phyloP scores from a whole-genome alignment of 257 asterid genomes.

The Thymus mandschuricus region DNA sequence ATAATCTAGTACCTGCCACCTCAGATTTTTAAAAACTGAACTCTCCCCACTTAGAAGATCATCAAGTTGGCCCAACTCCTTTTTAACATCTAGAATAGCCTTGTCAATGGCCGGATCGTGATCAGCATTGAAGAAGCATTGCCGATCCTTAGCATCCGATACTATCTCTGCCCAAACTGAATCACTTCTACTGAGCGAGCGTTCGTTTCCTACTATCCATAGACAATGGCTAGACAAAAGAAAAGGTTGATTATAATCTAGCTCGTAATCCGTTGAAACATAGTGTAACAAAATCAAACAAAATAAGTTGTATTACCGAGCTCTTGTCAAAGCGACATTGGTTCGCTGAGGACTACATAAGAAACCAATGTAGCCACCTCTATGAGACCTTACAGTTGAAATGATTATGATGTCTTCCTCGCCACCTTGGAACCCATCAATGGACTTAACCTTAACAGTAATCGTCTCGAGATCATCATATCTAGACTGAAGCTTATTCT shows the following conservation, averaged over 20 bases:
- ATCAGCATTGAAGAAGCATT: slow-evolving; percentile 58
- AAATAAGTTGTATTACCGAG: no score
- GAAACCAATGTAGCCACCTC: slow-evolving; percentile 64
- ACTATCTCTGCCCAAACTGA: slow-evolving; percentile 61
- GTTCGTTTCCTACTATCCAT: slow-evolving; percentile 74
- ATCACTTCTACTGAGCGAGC: slow-evolving; percentile 40
- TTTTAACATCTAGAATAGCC: slow-evolving; percentile 53
- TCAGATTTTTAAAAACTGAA: slow-evolving; percentile 45
- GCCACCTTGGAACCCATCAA: slow-evolving; percentile 84
- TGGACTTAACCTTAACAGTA: slow-evolving; percentile 61
- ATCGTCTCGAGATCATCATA: slow-evolving; percentile 40
- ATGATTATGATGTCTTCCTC: slow-evolving; percentile 67
- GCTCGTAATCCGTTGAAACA: no score
- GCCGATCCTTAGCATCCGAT: slow-evolving; percentile 56
- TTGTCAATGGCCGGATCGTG: slow-evolving; percentile 48
- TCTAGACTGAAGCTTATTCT: slow-evolving; percentile 41
- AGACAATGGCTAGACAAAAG: slow-evolving; percentile 56
- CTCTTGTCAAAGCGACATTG: slow-evolving; percentile 82
- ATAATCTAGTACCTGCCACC: slow-evolving; percentile 60
- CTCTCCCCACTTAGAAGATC: slow-evolving; percentile 59
- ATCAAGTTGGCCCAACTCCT: slow-evolving; percentile 57
- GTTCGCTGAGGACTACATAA: slow-evolving; percentile 54
- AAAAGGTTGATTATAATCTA: neutral
- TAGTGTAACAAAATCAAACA: no score
- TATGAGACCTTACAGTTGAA: slow-evolving; percentile 66